Conservation (phyloP, 495 filamentous ascomycete species). For the Clohesyomyces aquaticus region DNA sequence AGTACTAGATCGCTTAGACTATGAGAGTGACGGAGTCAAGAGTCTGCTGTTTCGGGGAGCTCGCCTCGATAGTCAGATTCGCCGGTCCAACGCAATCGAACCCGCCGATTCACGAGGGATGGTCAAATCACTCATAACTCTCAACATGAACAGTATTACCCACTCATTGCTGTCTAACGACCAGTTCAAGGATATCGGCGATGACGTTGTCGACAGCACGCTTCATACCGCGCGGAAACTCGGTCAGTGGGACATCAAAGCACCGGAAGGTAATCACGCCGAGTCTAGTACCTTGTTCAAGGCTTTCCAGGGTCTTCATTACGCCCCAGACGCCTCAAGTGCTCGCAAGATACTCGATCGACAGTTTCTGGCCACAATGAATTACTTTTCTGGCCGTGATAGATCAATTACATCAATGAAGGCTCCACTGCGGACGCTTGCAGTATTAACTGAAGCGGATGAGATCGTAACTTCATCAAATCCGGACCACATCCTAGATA, state of each 20-base stretch:
- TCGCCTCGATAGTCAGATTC: constrained; percentile 83
- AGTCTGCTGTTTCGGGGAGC: constrained; percentile 89
- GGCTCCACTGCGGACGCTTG: constrained; percentile 69
- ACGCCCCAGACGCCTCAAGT: constrained; percentile 57
- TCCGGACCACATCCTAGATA: constrained; percentile 61
- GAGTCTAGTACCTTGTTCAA: constrained; percentile 74
- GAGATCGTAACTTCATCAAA: constrained; percentile 68
- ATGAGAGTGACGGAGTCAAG: constrained; percentile 85
- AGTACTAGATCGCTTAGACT: constrained; percentile 82
- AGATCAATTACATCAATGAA: constrained; percentile 62
- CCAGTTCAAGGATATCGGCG: constrained; percentile 50
- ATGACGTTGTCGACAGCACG: constrained; percentile 64
- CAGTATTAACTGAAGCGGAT: constrained; percentile 78
- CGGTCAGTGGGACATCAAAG: constrained; percentile 90
- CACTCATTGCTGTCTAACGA: constrained; percentile 71
- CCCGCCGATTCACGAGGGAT: constrained; percentile 51
- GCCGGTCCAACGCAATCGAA: constrained; percentile 51
- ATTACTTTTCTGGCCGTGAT: constrained; percentile 57
- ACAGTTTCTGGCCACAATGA: constrained; percentile 67
- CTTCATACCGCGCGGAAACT: constrained; percentile 82
- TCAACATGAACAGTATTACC: constrained; percentile 73
- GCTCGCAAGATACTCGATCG: constrained; percentile 61
- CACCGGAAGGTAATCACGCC: constrained; percentile 62
- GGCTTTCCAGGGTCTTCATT: constrained; percentile 77
- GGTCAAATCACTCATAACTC: constrained; percentile 64